These are phyloP conservation scores for Cercophora scortea DNA, from an alignment of 495 filamentous ascomycete genomes.

Conservation along the genomic window DNA sequence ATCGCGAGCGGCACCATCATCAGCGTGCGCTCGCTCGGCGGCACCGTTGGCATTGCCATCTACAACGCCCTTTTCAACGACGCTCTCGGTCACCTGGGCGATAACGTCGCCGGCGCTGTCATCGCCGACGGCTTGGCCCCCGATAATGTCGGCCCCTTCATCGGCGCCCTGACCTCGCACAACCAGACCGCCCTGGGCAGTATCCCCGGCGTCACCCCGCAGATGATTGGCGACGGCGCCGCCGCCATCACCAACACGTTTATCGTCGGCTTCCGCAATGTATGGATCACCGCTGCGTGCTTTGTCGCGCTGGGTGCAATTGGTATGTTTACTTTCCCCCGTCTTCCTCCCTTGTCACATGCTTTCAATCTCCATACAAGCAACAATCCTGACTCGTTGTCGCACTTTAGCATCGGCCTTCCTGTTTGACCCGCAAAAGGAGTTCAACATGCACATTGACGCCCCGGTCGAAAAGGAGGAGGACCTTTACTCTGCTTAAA, in stretches of 20 bases:
- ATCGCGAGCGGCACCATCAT: constrained; percentile 25
- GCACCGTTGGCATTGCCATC: constrained; percentile 26
- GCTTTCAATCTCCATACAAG: neutral
- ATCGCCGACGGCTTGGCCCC: constrained; percentile 12
- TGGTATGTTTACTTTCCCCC: constrained; percentile 7
- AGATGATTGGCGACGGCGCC: constrained; percentile 13
- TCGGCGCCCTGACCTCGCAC: constrained; percentile 9
- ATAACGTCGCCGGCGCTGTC: constrained; percentile 15
- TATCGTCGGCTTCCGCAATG: constrained; percentile 16
- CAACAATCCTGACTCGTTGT: too few relatives aligned
- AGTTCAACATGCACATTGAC: constrained; percentile 20
- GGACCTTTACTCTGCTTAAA: constrained; percentile 7
- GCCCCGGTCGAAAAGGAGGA: constrained; percentile 17
- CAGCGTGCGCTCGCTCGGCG: constrained; percentile 23
- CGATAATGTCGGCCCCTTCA: constrained; percentile 8
- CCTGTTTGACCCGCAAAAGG: constrained; percentile 10
- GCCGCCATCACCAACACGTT: constrained; percentile 15
- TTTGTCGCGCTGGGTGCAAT: constrained; percentile 18
- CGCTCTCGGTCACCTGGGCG: constrained; percentile 6
- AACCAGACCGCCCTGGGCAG: constrained; percentile 6
- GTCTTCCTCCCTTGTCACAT: neutral
- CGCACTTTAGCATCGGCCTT: constrained; percentile 3
- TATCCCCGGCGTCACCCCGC: constrained; percentile 13
- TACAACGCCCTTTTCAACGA: constrained; percentile 18
- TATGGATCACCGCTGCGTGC: constrained; percentile 21